Evolutionary conservation across 257 asterid genomes (phyloP), one percentile per base, ranked within the genome.

Genomic region (Ehretia macrophylla): DNA sequence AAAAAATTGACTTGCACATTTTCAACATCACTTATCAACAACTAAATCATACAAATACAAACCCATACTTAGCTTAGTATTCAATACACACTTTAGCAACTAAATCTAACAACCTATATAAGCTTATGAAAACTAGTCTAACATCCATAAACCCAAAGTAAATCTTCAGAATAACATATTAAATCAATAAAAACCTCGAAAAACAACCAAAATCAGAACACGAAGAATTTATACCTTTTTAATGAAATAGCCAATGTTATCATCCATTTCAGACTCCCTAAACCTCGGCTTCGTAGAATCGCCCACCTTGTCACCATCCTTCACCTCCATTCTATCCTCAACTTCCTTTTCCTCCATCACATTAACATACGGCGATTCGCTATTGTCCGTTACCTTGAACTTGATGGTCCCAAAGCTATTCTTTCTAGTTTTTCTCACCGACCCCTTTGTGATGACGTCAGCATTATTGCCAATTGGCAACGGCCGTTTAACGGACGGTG

Each of bases 401-500:
- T 65, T 81, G 52, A 67, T 79, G 46, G 65, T 74, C 56, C 79
- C 94, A 75, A 85, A 68, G 62, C 66, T 71, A 21, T 64, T 68
- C 37, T 65, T 69, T 60, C 76, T 70, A 75, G 9, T 55, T 77
- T 57, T 63, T 59, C 48, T 62, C 39, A 39, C 44, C 62, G 27
- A 11, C 4, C 14, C 23, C 14, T 23, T 70, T 46, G 58, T 65
- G 37, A 17, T 19, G 64, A 3, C 37, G 14, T 62, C 32, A 35
- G 69, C 66, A 39, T 75, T 63, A 54, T 57, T 71, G 18, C 75
- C 69, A 51, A 62, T 44, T 4, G 93, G 90, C 57, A 92, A 72
- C 53, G 71, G 48, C 55, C 89, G 78, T 79, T 79, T 86, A 9
- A 51, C 59, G 0, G 96, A 83, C 5, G 96, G 97, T 37, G 72